phyloP scores from a whole-genome alignment of 768 basidiomycete genomes.

The Zangia roseola region DNA sequence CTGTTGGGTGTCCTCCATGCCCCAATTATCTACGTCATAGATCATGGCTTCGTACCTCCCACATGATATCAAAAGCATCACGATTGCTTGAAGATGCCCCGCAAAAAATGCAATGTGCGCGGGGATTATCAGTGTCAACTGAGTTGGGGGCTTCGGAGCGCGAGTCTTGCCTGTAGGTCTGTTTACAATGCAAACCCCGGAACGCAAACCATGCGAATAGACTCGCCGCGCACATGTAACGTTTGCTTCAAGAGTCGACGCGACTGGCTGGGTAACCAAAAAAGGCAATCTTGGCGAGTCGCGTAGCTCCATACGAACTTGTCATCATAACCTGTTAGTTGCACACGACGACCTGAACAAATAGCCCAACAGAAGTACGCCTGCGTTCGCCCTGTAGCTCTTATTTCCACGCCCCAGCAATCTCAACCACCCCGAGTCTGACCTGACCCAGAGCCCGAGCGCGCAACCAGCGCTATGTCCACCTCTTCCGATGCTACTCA shows the following conservation, averaged over 20 bases:
- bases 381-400: not conserved
- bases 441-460: not conserved
- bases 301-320: not conserved
- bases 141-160: no score
- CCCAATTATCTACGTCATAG: not conserved
- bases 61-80: slow-evolving; percentile 45
- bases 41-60: slow-evolving; percentile 54
- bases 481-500: slow-evolving; percentile 30
- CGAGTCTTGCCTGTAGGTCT: not conserved
- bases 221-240: not conserved
- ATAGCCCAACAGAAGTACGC: not conserved
- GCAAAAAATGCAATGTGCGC: slow-evolving; percentile 39
- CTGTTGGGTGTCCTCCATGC: slow-evolving; percentile 24
- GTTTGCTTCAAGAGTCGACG: not conserved
- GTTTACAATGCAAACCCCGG: not conserved
- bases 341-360: not conserved
- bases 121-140: not conserved
- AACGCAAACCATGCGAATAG: slow-evolving; percentile 13
- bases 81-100: slow-evolving; percentile 36
- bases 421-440: no score
- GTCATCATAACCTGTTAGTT: no score
- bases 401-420: not conserved
- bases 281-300: slow-evolving; percentile 11
- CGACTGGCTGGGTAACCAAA: slow-evolving; percentile 2
- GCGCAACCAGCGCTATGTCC: slow-evolving; percentile 21